Evolutionary conservation across 805 yeast species (phyloP).

Genomic region (Candida tallmaniae): DNA sequence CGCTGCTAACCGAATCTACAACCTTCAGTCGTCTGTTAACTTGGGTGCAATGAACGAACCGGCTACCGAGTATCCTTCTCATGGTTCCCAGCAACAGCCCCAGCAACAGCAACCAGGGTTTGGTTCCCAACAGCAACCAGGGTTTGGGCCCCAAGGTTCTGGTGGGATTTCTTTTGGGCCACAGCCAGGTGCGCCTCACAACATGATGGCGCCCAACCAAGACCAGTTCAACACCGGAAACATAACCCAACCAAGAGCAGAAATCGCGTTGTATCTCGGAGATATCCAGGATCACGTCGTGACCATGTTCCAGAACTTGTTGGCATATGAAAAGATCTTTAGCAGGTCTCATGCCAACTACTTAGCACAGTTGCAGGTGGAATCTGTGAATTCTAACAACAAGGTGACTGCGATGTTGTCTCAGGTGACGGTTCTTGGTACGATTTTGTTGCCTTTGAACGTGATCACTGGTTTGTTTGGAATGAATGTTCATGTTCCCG

Average conservation of each 20-base stretch:
- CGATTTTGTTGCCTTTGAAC: constrained; percentile 85
- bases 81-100: not conserved
- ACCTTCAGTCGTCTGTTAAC: constrained; percentile 13
- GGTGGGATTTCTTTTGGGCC: constrained; percentile 35
- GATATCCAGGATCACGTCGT: constrained; percentile 97
- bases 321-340: constrained; percentile 89
- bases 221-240: constrained; percentile 16
- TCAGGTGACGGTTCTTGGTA: constrained; percentile 86
- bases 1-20: constrained; percentile 17
- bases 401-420: constrained; percentile 83
- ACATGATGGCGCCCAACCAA: constrained; percentile 14
- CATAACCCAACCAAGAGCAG: constrained; percentile 68
- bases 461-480: constrained; percentile 90
- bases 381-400: constrained; percentile 80
- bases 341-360: constrained; percentile 89
- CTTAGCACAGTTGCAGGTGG: constrained; percentile 90
- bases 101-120: constrained; percentile 5
- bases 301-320: constrained; percentile 89
- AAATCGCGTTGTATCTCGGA: constrained; percentile 86
- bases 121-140: constrained; percentile 7
- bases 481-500: constrained; percentile 91
- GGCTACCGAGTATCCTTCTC: not conserved
- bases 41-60: constrained; percentile 9
- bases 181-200: constrained; percentile 29
- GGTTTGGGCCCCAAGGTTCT: constrained; percentile 12